Evolutionary conservation across 2,329 filamentous ascomycete genomes (phyloP).

Genomic region (Trichoderma sp.): DNA sequence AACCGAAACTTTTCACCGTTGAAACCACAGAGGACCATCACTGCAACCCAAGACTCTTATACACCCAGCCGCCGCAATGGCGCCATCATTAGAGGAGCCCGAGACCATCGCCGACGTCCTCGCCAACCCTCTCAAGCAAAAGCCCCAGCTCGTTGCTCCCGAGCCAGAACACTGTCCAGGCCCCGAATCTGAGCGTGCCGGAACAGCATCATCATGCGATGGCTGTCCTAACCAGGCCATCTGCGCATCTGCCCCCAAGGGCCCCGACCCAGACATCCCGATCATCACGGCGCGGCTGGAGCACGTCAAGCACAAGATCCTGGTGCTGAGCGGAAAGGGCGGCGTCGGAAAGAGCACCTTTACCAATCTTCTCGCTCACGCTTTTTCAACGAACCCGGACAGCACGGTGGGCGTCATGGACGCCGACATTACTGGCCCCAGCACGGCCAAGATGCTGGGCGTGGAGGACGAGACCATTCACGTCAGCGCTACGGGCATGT

Average conservation of each 20-base stretch:
- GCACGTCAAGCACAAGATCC: conserved; percentile 84
- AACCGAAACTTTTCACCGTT: not conserved
- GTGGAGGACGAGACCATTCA: conserved; percentile 94
- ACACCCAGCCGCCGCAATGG: conserved; percentile 54
- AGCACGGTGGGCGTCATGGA: conserved; percentile 93
- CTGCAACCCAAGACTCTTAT: not conserved
- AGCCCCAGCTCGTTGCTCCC: conserved; percentile 85
- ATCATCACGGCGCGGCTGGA: conserved; percentile 81
- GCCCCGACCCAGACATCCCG: conserved; percentile 91
- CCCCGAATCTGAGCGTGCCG: conserved; percentile 73
- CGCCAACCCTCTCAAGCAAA: conserved; percentile 72
- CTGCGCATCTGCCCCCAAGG: conserved; percentile 82
- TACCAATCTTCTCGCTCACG: conserved; percentile 82
- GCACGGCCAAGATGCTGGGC: conserved; percentile 98
- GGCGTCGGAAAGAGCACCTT: conserved; percentile 97
- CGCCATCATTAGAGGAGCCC: conserved; percentile 76
- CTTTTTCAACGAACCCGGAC: conserved; percentile 78
- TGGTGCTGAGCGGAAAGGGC: conserved; percentile 92
- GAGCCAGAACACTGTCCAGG: conserved; percentile 97
- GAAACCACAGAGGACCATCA: not conserved
- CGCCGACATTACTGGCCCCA: conserved; percentile 94
- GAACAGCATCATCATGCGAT: conserved; percentile 78
- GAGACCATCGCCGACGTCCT: conserved; percentile 68
- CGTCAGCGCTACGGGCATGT: conserved; percentile 85
- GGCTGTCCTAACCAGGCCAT: conserved; percentile 96